A percentile compares a stretch with the other conserved stretches of the same genome.
Evolutionary conservation across 148 eudicot genomes (phyloP).

Genomic region (Polygonum aviculare): DNA sequence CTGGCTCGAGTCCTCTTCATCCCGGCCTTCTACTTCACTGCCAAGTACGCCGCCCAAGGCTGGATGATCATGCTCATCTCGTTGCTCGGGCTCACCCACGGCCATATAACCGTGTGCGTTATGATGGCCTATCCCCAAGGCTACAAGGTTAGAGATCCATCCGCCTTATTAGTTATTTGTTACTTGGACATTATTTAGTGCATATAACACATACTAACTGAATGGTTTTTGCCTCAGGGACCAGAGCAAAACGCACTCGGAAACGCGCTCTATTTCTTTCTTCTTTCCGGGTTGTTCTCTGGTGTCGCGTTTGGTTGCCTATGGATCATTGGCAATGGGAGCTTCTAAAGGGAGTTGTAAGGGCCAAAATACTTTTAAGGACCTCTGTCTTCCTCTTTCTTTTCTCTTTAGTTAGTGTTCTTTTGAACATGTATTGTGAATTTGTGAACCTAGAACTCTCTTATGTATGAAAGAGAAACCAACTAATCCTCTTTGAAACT

Average conservation of each 20-base stretch:
- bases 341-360: constrained; percentile 14
- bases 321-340: constrained; percentile 51
- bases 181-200: not conserved
- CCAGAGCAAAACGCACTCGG: constrained; percentile 78
- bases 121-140: constrained; percentile 63
- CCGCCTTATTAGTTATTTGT: too few species aligned
- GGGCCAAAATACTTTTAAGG: not conserved
- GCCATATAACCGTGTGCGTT: constrained; percentile 75
- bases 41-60: constrained; percentile 52
- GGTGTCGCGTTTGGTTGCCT: constrained; percentile 62
- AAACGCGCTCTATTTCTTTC: constrained; percentile 43
- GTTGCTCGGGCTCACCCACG: constrained; percentile 56
- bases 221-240: constrained; percentile 25
- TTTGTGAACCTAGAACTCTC: not conserved
- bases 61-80: constrained; percentile 60
- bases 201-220: too few species aligned
- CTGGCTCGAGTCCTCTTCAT: constrained; percentile 42
- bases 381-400: not conserved
- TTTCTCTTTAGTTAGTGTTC: not conserved
- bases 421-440: not conserved
- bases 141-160: constrained; percentile 38
- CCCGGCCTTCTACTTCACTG: constrained; percentile 28
- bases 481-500: too few species aligned
- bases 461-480: too few species aligned
- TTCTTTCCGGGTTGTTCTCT: constrained; percentile 45